Percentiles rank a stretch among this genome's conserved stretches.
phyloP scores from a whole-genome alignment of 208 protist genomes.

The Trypanosoma melophagium region DNA sequence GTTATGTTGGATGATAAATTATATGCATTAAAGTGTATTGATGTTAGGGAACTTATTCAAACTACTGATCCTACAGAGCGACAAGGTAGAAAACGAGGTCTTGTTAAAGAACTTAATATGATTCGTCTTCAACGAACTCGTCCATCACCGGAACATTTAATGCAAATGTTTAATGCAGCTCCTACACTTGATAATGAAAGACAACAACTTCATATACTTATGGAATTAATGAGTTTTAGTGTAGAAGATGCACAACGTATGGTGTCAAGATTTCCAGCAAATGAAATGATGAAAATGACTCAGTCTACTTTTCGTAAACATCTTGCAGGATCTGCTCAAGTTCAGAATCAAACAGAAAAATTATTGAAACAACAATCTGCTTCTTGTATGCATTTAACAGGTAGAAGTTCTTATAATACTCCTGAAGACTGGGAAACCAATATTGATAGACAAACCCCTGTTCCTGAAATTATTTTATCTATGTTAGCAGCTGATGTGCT shows the following conservation, averaged over 20 bases:
- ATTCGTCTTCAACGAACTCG: slow-evolving; percentile 61
- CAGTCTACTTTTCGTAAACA: slow-evolving; percentile 73
- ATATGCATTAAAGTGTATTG: slow-evolving; percentile 85
- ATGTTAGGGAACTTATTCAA: slow-evolving; percentile 73
- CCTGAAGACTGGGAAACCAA: slow-evolving; percentile 76
- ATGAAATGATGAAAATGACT: slow-evolving; percentile 64
- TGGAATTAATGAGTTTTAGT: slow-evolving; percentile 85
- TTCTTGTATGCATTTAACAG: slow-evolving; percentile 58
- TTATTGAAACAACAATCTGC: slow-evolving; percentile 44
- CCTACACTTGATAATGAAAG: slow-evolving; percentile 45
- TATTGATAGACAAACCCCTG: slow-evolving; percentile 97
- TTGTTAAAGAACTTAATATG: slow-evolving; percentile 88
- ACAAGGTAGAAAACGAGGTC: slow-evolving; percentile 77
- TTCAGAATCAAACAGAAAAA: slow-evolving; percentile 33
- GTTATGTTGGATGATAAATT: slow-evolving; percentile 69
- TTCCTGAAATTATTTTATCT: slow-evolving; percentile 99
- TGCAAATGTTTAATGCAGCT: slow-evolving; percentile 86
- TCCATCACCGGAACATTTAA: slow-evolving; percentile 54
- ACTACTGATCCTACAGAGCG: slow-evolving; percentile 71
- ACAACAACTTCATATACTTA: slow-evolving; percentile 76
- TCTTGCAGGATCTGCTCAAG: slow-evolving; percentile 30
- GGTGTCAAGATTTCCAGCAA: slow-evolving; percentile 65
- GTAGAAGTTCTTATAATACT: slow-evolving; percentile 55
- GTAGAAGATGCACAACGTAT: slow-evolving; percentile 78
- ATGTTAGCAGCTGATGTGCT: slow-evolving; percentile 98